Evolutionary conservation across 202 grass and related monocot genomes (phyloP).

Genomic region (Panicum hallii): DNA sequence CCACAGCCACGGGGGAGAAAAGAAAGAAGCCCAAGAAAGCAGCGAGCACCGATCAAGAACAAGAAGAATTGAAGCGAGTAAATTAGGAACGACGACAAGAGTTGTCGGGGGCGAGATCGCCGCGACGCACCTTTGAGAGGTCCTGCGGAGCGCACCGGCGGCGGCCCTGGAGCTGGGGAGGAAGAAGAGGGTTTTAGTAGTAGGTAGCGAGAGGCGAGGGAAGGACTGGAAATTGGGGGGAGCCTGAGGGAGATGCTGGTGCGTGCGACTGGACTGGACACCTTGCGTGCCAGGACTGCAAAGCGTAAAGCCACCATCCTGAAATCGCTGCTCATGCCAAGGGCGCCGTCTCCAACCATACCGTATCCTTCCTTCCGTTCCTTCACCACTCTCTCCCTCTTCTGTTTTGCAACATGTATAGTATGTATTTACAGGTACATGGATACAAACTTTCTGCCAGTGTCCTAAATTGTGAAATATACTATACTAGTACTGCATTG

Average conservation of each 20-base stretch:
- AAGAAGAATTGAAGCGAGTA: background rate
- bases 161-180: background rate
- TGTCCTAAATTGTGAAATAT: too few species aligned
- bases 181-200: background rate
- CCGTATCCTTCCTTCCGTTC: background rate
- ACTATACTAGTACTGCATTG: too few species aligned
- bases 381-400: too few species aligned
- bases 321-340: slow-evolving; percentile 30
- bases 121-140: background rate
- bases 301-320: background rate
- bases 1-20: background rate
- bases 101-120: background rate
- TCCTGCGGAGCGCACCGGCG: background rate
- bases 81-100: background rate
- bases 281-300: slow-evolving; percentile 41
- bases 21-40: background rate
- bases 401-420: background rate
- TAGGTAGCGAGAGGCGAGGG: background rate
- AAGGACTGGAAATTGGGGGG: background rate
- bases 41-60: background rate
- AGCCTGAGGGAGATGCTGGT: background rate
- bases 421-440: background rate
- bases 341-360: background rate
- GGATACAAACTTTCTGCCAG: background rate
- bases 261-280: background rate